Conservation (phyloP, 179 eudicot genomes). For the Drosera spatulata region DNA sequence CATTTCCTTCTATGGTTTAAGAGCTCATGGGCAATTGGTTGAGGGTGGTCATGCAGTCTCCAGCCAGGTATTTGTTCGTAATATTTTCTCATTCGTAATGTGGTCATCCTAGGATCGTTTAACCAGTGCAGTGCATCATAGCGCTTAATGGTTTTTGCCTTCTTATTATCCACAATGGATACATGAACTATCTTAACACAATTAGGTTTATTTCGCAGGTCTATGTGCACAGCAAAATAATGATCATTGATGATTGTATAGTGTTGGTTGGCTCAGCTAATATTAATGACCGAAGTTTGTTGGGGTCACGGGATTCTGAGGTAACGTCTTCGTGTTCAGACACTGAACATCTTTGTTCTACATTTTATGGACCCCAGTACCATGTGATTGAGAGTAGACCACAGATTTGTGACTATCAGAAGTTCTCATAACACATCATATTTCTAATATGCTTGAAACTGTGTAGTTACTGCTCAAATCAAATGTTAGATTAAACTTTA, state of each 20-base stretch:
- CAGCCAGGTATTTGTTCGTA: constrained; percentile 57
- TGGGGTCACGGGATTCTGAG: constrained; percentile 98
- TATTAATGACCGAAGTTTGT: constrained; percentile 92
- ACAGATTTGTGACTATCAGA: too few relatives aligned
- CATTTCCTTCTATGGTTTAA: constrained; percentile 91
- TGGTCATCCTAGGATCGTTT: too few relatives aligned
- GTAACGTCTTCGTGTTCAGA: constrained; percentile 20
- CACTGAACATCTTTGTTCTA: too few relatives aligned
- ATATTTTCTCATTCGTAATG: too few relatives aligned
- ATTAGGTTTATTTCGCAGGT: constrained; percentile 37
- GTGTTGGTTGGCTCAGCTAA: constrained; percentile 93
- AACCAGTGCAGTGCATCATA: too few relatives aligned
- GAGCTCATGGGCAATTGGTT: constrained; percentile 76
- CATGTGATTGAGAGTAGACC: too few relatives aligned
- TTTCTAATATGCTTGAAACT: too few relatives aligned
- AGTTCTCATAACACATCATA: too few relatives aligned
- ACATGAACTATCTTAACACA: background rate
- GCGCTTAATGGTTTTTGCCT: too few relatives aligned
- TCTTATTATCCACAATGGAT: background rate
- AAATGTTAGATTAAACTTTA: too few relatives aligned
- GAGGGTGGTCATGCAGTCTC: constrained; percentile 76
- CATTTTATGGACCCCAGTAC: too few relatives aligned
- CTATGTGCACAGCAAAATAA: constrained; percentile 95
- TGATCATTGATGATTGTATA: constrained; percentile 82
- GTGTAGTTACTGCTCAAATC: too few relatives aligned